Conservation (phyloP, 1,284 basidiomycete genomes). For the Pseudozyma sp. region DNA sequence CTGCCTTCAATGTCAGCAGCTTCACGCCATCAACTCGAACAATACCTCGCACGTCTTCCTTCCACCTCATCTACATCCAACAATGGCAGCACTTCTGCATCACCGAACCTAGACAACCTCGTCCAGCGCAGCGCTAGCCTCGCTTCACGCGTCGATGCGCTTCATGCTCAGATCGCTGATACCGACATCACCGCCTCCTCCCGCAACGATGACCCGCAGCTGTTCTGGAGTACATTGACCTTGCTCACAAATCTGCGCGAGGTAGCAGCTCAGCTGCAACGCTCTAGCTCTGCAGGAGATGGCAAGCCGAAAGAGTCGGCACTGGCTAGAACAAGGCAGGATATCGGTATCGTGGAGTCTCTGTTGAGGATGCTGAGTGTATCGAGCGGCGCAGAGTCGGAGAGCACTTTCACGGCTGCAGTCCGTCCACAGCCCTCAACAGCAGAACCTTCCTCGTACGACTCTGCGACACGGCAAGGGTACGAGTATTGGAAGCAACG, state of each 20-base stretch:
- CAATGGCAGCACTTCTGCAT: not conserved
- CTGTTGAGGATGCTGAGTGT: slow-evolving; percentile 17
- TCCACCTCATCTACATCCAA: slow-evolving; percentile 11
- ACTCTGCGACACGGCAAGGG: not conserved
- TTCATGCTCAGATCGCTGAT: slow-evolving; percentile 10
- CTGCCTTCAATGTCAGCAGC: slow-evolving; percentile 12
- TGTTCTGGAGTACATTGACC: slow-evolving; percentile 38
- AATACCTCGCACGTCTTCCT: slow-evolving; percentile 24
- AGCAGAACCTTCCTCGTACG: not conserved
- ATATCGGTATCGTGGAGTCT: slow-evolving; percentile 24
- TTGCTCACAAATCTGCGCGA: slow-evolving; percentile 30
- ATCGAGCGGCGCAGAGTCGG: not conserved
- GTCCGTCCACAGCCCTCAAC: not conserved
- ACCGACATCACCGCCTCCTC: not conserved
- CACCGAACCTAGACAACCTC: slow-evolving; percentile 8
- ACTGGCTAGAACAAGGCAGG: slow-evolving; percentile 32
- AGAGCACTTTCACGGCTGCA: slow-evolving; percentile 25
- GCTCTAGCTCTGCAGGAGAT: not conserved
- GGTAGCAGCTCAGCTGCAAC: slow-evolving; percentile 13
- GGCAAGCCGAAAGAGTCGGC: slow-evolving; percentile 7
- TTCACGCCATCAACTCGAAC: slow-evolving; percentile 27
- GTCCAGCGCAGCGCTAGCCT: slow-evolving; percentile 10
- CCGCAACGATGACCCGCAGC: slow-evolving; percentile 18
- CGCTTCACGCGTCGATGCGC: slow-evolving; percentile 11
- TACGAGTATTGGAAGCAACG: slow-evolving; percentile 35